Conservation (phyloP, 768 basidiomycete species). For the Hemileccinum impolitum region DNA sequence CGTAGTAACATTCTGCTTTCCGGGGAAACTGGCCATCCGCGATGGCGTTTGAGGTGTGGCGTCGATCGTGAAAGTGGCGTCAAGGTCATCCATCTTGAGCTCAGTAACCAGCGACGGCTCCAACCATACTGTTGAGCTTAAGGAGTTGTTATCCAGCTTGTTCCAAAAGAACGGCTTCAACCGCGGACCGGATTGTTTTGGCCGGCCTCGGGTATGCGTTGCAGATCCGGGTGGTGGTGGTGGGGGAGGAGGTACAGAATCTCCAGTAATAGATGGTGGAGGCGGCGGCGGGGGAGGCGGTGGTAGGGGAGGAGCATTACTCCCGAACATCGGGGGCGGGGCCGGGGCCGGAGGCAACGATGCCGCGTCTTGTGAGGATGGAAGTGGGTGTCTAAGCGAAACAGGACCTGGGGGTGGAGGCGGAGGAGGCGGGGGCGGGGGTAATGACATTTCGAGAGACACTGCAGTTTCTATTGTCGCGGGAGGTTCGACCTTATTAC, state of each 20-base stretch:
- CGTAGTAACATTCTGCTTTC: conserved; percentile 63
- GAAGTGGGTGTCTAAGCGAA: not conserved
- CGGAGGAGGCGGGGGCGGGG: conserved; percentile 27
- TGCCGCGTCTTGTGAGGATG: conserved; percentile 29
- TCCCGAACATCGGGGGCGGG: conserved; percentile 31
- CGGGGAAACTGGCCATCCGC: conserved; percentile 37
- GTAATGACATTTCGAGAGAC: conserved; percentile 1
- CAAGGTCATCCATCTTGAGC: conserved; percentile 69
- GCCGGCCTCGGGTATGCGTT: conserved; percentile 31
- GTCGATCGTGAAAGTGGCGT: conserved; percentile 67
- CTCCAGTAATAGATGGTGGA: conserved; percentile 1
- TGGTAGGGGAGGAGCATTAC: conserved; percentile 2
- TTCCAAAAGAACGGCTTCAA: conserved; percentile 92
- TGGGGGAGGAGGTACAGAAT: conserved; percentile 14
- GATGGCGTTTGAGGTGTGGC: conserved; percentile 40
- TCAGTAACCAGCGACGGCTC: conserved; percentile 42
- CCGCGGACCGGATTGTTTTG: conserved; percentile 44
- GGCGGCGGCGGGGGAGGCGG: not conserved
- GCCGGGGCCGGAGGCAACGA: conserved; percentile 33
- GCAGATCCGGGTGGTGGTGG: conserved; percentile 34
- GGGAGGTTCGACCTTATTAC: conserved; percentile 4
- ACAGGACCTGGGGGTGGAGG: conserved; percentile 3
- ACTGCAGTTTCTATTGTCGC: conserved; percentile 10
- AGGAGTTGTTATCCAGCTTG: conserved; percentile 52
- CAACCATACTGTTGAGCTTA: conserved; percentile 65